Evolutionary conservation across 2,329 filamentous ascomycete genomes (phyloP), one percentile per base, ranked within the genome.

Genomic region (Metarhizium anisopliae): DNA sequence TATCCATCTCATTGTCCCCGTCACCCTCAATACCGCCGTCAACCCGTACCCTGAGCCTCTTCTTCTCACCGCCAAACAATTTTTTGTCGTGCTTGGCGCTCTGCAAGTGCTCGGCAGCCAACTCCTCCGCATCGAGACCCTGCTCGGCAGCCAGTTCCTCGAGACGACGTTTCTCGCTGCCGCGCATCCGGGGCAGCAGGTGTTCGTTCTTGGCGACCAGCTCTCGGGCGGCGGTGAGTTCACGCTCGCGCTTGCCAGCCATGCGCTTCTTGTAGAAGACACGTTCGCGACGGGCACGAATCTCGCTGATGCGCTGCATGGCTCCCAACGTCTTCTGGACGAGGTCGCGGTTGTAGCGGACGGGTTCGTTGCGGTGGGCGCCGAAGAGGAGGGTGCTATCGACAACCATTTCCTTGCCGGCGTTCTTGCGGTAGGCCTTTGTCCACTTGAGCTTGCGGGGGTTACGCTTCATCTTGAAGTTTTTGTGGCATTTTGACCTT

Each of bases 391-490:
- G 85, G 36, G 93, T 96, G 66, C 84, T 88, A 80, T 99, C 94
- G 73, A 97, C 92, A 56, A 89, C 89, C 90, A 95, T 84, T 69
- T 85, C 81, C 77, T 91, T 95, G 76, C 90, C 90, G 56, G 88
- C 86, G 18, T 70, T 70, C 69, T 86, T 87, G 68, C 91, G 87
- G 81, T 92, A 93, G 53, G 90, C 85, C 80, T 96, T 96, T 60
- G 93, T 96, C 94, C 93, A 96, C 74, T 91, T 94, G 65, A 97
- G 83, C 74, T 96, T 96, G 71, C 93, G 86, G 40, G 93, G 92
- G 76, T 97, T 96, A 63, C 94, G 86, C 87, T 96, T 96, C 90
- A 95, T 95, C 77, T 95, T 94, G 83, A 95, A 95, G 72, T 85
- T 86, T 66, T 77, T 77, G 70, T 81, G 80, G 70, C 81, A 83